phyloP scores from a whole-genome alignment of 2,329 filamentous ascomycete species.

The Neofusicoccum umdonicola region DNA sequence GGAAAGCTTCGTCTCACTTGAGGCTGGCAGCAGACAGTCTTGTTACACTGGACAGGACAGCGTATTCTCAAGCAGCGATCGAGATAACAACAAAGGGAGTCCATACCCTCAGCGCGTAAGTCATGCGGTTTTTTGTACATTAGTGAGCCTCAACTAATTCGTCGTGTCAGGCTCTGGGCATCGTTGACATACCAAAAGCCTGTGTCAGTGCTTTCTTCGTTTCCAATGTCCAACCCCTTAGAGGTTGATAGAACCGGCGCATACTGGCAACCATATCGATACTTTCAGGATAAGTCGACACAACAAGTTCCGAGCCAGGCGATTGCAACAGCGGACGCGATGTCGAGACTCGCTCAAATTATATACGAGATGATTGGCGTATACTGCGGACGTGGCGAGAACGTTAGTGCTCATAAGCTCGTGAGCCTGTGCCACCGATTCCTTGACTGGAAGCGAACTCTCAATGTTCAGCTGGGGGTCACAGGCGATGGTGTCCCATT shows the following conservation, averaged over 20 bases:
- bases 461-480: slow-evolving; percentile 21
- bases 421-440: slow-evolving; percentile 23
- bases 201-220: slow-evolving; percentile 19
- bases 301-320: slow-evolving; percentile 23
- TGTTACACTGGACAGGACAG: background rate
- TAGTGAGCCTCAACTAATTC: background rate
- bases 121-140: background rate
- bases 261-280: slow-evolving; percentile 27
- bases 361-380: slow-evolving; percentile 24
- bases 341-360: slow-evolving; percentile 23
- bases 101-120: slow-evolving; percentile 22
- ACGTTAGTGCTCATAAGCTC: slow-evolving; percentile 21
- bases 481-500: slow-evolving; percentile 14
- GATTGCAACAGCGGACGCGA: slow-evolving; percentile 23
- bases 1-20: slow-evolving; percentile 26
- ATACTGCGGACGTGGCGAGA: slow-evolving; percentile 25
- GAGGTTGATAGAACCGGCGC: slow-evolving; percentile 20
- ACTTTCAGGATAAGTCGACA: slow-evolving; percentile 21
- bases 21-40: slow-evolving; percentile 23
- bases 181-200: slow-evolving; percentile 27
- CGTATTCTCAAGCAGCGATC: slow-evolving; percentile 18
- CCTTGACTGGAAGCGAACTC: slow-evolving; percentile 23
- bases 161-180: slow-evolving; percentile 19
- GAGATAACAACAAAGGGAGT: slow-evolving; percentile 22
- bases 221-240: slow-evolving; percentile 20